Percentiles rank a stretch among this genome's conserved stretches.
Evolutionary conservation across 768 basidiomycete species (phyloP).

Genomic region (Mycena haematopus): DNA sequence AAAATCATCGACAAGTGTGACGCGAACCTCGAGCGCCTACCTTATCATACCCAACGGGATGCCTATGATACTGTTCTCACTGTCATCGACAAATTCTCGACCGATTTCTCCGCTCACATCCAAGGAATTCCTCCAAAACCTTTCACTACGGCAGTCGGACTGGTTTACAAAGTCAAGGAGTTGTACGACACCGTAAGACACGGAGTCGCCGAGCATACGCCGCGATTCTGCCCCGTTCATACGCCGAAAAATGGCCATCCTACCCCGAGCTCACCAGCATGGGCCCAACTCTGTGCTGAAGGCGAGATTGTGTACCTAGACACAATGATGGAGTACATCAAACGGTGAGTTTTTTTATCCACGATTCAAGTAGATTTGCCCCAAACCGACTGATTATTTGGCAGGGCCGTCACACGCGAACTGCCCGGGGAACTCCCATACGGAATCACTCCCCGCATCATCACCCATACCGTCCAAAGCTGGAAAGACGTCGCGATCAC

Average conservation of each 20-base stretch:
- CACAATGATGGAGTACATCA: conserved; percentile 5
- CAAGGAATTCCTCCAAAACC: conserved; percentile 15
- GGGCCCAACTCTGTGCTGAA: conserved; percentile 15
- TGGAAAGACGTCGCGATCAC: conserved; percentile 7
- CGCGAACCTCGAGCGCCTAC: background rate
- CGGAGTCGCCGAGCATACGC: conserved; percentile 8
- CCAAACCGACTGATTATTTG: background rate
- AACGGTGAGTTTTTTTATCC: conserved; percentile 11
- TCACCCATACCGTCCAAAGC: conserved; percentile 6
- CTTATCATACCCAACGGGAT: background rate
- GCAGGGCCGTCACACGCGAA: conserved; percentile 8
- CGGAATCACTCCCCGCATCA: conserved; percentile 13
- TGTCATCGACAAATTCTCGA: conserved; percentile 5
- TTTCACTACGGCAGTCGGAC: conserved; percentile 13
- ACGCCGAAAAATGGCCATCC: background rate
- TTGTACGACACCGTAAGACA: conserved; percentile 6
- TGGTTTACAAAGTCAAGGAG: conserved; percentile 17
- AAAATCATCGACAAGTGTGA: conserved; percentile 1
- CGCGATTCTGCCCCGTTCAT: conserved; percentile 15
- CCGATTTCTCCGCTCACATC: conserved; percentile 12
- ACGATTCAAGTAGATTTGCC: background rate
- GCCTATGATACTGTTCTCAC: conserved; percentile 2
- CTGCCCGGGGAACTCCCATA: conserved; percentile 20
- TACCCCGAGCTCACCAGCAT: conserved; percentile 17
- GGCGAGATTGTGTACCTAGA: conserved; percentile 21